Evolutionary conservation across 371 early-diverging fungal species (phyloP).

Genomic region (Mortierella sp.): DNA sequence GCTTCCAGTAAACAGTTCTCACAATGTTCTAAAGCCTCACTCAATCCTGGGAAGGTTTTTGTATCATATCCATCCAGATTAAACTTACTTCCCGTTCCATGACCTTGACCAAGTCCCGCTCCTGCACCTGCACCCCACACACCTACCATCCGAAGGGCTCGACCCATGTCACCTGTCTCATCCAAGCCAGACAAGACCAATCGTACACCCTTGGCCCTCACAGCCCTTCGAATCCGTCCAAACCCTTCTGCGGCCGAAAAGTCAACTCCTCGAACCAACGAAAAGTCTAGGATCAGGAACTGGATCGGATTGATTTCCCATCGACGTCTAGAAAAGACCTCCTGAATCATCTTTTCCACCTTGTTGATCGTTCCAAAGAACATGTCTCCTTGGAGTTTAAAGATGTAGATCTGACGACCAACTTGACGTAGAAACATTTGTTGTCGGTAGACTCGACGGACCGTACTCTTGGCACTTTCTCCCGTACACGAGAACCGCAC

Average conservation of each 20-base stretch:
- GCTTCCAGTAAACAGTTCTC: conserved; percentile 86
- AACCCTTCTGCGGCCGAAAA: conserved; percentile 97
- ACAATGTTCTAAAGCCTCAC: conserved; percentile 94
- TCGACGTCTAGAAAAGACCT: conserved; percentile 58
- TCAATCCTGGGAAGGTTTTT: conserved; percentile 80
- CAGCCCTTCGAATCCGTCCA: conserved; percentile 81
- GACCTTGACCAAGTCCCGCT: conserved; percentile 38
- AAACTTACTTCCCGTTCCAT: conserved; percentile 52
- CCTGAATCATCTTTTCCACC: conserved; percentile 81
- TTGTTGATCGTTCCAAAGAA: conserved; percentile 96
- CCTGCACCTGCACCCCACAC: conserved; percentile 68
- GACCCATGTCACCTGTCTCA: conserved; percentile 71
- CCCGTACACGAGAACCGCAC: conserved; percentile 86
- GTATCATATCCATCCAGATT: conserved; percentile 60
- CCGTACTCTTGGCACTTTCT: conserved; percentile 83
- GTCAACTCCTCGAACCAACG: conserved; percentile 90
- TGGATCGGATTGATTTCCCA: conserved; percentile 81
- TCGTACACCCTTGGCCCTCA: conserved; percentile 77
- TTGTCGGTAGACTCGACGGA: conserved; percentile 90
- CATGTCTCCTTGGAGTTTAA: conserved; percentile 91
- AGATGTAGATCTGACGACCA: conserved; percentile 86
- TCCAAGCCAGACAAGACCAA: conserved; percentile 88
- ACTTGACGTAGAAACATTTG: conserved; percentile 85
- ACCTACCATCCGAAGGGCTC: conserved; percentile 79
- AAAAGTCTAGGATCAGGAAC: conserved; percentile 89